These are phyloP conservation scores for Phoma herbarum DNA, from an alignment of 2,329 filamentous ascomycete genomes.

Conservation along the genomic window DNA sequence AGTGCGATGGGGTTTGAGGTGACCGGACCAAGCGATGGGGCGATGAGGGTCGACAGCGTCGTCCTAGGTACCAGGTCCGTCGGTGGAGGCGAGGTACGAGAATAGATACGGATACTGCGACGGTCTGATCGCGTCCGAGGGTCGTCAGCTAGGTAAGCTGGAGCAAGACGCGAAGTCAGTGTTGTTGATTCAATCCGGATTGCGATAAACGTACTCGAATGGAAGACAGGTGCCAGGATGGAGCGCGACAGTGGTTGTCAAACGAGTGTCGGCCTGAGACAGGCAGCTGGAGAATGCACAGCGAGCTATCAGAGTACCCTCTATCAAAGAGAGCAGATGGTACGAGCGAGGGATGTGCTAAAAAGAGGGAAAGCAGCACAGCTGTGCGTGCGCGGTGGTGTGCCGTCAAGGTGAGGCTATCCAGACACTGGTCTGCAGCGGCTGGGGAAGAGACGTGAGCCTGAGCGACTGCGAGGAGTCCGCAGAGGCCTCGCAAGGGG, in stretches of 20 bases:
- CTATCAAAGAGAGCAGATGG: constrained; percentile 48
- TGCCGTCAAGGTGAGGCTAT: constrained; percentile 40
- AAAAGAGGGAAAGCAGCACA: constrained; percentile 51
- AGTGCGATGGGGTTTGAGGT: constrained; percentile 2
- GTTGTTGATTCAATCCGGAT: constrained; percentile 24
- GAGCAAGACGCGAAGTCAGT: constrained; percentile 29
- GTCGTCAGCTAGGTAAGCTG: constrained; percentile 23
- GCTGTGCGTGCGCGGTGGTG: constrained; percentile 45
- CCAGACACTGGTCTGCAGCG: constrained; percentile 40
- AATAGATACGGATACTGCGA: constrained; percentile 13
- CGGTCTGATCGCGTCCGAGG: constrained; percentile 19
- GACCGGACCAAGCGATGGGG: constrained; percentile 8
- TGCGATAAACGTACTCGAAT: constrained; percentile 33
- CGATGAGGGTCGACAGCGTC: constrained; percentile 5
- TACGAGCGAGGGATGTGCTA: constrained; percentile 24
- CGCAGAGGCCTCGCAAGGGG: constrained; percentile 33
- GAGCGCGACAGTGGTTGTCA: constrained; percentile 25
- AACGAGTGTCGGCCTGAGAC: constrained; percentile 25
- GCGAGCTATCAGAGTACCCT: constrained; percentile 37
- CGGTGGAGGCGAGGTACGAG: constrained; percentile 7
- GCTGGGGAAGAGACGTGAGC: constrained; percentile 40
- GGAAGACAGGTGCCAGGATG: constrained; percentile 28
- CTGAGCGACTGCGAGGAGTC: constrained; percentile 35
- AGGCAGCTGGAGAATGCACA: constrained; percentile 27
- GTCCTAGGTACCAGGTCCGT: constrained; percentile 6